Base-by-base conservation (phyloP, 176 grass and related monocot species). In the Avena insularis region DNA sequence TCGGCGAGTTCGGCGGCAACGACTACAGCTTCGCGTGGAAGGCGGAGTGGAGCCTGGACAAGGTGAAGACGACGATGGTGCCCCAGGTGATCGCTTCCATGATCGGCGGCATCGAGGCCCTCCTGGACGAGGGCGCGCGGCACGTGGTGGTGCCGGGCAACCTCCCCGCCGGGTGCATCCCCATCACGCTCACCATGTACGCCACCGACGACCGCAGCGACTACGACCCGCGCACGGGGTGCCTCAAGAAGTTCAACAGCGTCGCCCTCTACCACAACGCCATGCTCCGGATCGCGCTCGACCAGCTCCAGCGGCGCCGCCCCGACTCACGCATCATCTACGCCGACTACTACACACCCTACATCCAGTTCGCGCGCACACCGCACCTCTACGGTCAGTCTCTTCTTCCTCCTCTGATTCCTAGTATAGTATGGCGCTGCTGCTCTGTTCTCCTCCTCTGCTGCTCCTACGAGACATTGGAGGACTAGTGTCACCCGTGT, bases 1-100 rank as follows among this genome's bases (percentile, higher is more conserved):
- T 96, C 67, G 96, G 96, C 66, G 96, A 96, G 89, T 94, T 98
- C 84, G 93, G 96, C 2, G 93, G 93, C 27, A 98, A 98, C 82
- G 96, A 98, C 83, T 98, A 98, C 85, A 88, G 86, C 79, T 92
- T 93, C 64, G 77, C 87, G 73, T 88, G 93, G 80, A 86, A 92
- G 66, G 88, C 96, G 12, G 86, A 90, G 1, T 89, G 86, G 86
- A 91, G 71, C 4, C 75, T 96, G 4, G 92, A 89, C 1, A 84
- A 92, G 72, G 88, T 90, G 73, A 92, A 89, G 62, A 51, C 33
- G 19, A 14, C 27, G 48, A 86, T 84, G 64, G 86, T 94, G 19
- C 96, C 96, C 0, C 47, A 49, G 8, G 90, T 98, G 78, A 88
- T 98, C 64, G 6, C 86, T 0, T 48, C 92, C 6, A 91, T 98